Evolutionary conservation across 176 grass and related monocot genomes (phyloP).

Genomic region (Carex scoparia): DNA sequence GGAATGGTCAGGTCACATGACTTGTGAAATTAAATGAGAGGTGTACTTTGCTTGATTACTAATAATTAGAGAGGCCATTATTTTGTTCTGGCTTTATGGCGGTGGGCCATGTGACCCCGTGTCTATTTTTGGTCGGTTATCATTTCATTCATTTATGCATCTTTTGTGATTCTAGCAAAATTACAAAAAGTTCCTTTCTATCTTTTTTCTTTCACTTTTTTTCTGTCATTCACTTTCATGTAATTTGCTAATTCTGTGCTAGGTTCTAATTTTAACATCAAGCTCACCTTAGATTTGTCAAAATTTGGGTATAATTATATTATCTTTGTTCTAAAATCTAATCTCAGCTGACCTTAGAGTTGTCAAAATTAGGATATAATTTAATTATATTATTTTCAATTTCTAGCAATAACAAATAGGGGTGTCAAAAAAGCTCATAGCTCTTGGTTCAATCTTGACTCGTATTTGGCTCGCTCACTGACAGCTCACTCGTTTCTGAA

Average conservation of each 20-base stretch:
- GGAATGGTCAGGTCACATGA: conserved; percentile 22
- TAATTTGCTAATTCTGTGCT: not conserved
- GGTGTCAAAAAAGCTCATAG: no score
- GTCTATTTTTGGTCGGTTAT: not conserved
- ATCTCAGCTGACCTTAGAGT: no score
- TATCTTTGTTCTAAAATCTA: no score
- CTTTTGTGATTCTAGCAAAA: not conserved
- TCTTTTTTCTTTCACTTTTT: not conserved
- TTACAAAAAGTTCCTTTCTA: conserved; percentile 14
- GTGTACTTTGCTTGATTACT: conserved; percentile 25
- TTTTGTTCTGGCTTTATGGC: not conserved
- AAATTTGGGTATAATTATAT: no score
- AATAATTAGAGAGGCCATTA: conserved; percentile 22
- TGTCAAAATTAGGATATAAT: not conserved
- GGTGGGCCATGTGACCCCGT: conserved; percentile 12
- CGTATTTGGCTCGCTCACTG: no score
- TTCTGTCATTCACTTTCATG: not conserved
- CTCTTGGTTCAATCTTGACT: no score
- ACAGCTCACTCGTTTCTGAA: no score
- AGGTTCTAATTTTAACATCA: not conserved
- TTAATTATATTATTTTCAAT: not conserved
- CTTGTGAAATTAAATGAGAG: not conserved
- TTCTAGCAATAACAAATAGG: not conserved
- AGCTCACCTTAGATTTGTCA: no score
- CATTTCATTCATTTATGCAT: not conserved